Evolutionary conservation across 345 rosid species (phyloP).

Genomic region (Carallia pectinifolia): DNA sequence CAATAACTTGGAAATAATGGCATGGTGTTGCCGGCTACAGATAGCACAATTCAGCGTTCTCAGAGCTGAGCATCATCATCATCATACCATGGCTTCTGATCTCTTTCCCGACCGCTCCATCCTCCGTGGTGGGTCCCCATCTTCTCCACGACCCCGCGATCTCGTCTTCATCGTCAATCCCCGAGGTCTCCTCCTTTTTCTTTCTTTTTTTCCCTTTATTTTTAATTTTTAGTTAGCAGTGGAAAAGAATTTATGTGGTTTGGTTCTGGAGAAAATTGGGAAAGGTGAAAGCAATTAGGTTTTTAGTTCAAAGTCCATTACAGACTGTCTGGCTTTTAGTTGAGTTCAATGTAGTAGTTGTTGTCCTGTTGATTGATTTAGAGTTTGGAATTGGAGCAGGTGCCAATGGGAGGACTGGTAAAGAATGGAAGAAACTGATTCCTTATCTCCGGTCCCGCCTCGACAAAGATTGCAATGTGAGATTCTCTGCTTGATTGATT

Average conservation of each 20-base stretch:
- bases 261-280: conserved; percentile 6
- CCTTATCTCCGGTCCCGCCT: conserved; percentile 82
- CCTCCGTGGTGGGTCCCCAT: conserved; percentile 33
- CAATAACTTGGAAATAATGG: neutral
- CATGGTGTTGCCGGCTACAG: conserved; percentile 3
- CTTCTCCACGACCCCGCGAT: conserved; percentile 65
- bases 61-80: conserved; percentile 20
- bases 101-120: conserved; percentile 43
- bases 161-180: conserved; percentile 94
- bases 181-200: conserved; percentile 41
- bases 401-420: conserved; percentile 87
- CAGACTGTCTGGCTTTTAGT: neutral
- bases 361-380: neutral
- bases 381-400: conserved; percentile 42
- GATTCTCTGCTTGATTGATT: conserved; percentile 17
- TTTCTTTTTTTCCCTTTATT: neutral
- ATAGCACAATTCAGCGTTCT: conserved; percentile 16
- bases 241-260: neutral
- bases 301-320: neutral
- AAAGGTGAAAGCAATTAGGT: neutral
- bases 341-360: neutral
- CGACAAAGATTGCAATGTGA: conserved; percentile 67
- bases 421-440: conserved; percentile 86
- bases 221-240: neutral
- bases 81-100: conserved; percentile 38